Evolutionary conservation across 345 rosid species (phyloP), one percentile per base, ranked within the genome.

Genomic region (Laguncularia racemosa): DNA sequence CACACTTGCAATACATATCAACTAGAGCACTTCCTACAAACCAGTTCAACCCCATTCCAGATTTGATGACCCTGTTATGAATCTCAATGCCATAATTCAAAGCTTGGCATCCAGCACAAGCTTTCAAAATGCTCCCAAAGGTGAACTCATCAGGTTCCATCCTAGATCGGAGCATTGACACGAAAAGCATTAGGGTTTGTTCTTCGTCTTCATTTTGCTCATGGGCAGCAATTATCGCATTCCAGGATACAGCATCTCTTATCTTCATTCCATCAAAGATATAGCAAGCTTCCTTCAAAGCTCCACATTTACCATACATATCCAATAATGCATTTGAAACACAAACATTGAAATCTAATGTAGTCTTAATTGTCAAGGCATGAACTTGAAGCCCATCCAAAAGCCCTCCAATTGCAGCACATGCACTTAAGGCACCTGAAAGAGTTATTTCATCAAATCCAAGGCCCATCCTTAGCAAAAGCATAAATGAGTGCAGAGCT

Each of bases 251-350:
- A 48, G 78, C 84, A 72, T 92, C 96, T 55, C 87, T 80, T 69
- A 64, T 73, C 20, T 70, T 73, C 99, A 92, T 89, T 76, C 82
- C 91, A 64, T 81, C 59, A 48, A 89, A 86, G 47, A 83, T 60
- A 20, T 46, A 11, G 63, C 71, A 73, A 15, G 95, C 97, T 73
- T 89, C 99, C 15, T 16, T 46, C 23, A 89, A 53, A 70, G 82
- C 88, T 75, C 84, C 76, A 54, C 96, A 83, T 79, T 86, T 93
- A 63, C 96, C 99, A 45, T 81, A 86, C 99, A 93, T 89, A 74
- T 86, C 97, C 33, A 93, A 67, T 33, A 84, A 78, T 44, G 98
- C 88, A 74, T 89, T 89, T 64, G 85, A 74, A 26, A 86, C 98
- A 50, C 95, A 84, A 55, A 82, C 65, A 56, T 76, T 76, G 55